phyloP scores from a whole-genome alignment of 2,329 filamentous ascomycete genomes.

The Corniculantispora saksenae region DNA sequence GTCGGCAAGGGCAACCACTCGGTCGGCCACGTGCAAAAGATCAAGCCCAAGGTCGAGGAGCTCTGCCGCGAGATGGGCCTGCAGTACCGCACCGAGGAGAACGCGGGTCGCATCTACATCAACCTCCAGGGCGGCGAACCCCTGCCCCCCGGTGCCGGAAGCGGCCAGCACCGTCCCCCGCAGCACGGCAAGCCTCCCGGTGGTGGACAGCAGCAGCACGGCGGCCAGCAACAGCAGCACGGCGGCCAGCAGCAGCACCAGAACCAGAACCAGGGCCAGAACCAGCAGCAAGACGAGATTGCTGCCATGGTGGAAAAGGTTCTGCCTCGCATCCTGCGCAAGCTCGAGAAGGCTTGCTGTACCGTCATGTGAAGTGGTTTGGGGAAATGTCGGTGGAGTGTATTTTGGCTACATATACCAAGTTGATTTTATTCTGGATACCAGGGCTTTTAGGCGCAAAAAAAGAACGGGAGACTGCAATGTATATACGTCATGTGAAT shows the following conservation, averaged over 20 bases:
- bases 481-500: conserved; percentile 5
- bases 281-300: conserved; percentile 53
- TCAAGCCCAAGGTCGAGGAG: conserved; percentile 92
- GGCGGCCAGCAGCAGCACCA: conserved; percentile 40
- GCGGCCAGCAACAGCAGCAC: conserved; percentile 41
- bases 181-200: conserved; percentile 34
- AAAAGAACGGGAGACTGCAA: not conserved
- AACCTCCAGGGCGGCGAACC: conserved; percentile 76
- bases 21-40: conserved; percentile 78
- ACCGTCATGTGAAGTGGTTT: conserved; percentile 64
- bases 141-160: conserved; percentile 44
- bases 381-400: not conserved
- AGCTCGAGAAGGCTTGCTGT: conserved; percentile 71
- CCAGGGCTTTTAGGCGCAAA: conserved; percentile 11
- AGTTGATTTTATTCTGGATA: conserved; percentile 10
- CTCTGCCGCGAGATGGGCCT: conserved; percentile 82
- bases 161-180: conserved; percentile 34
- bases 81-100: conserved; percentile 82
- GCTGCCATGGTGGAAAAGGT: conserved; percentile 62
- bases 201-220: conserved; percentile 42
- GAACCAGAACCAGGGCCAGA: conserved; percentile 42
- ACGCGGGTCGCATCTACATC: conserved; percentile 85
- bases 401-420: conserved; percentile 8
- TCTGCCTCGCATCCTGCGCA: conserved; percentile 60
- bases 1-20: conserved; percentile 95